Evolutionary conservation across 2,329 filamentous ascomycete genomes (phyloP).

Genomic region (Fusarium pseudoanthophilum): DNA sequence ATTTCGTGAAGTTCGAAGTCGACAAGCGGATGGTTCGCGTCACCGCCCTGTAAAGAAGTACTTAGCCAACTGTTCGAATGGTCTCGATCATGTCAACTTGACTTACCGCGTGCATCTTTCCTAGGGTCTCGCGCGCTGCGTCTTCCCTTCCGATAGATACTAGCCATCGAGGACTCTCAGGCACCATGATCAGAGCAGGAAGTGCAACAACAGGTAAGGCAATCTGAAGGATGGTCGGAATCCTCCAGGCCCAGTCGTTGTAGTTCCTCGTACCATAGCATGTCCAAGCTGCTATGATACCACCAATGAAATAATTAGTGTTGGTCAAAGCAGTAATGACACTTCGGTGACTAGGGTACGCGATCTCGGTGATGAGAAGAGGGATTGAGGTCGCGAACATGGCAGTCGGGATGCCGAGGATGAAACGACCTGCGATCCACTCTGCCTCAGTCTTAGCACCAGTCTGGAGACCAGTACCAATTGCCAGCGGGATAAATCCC

Average conservation of each 20-base stretch:
- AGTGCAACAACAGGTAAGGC: conserved; percentile 1
- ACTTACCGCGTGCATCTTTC: conserved; percentile 12
- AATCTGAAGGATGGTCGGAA: background rate
- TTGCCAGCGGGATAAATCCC: background rate
- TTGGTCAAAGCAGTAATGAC: conserved; percentile 14
- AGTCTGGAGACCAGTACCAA: conserved; percentile 4
- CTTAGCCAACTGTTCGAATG: accelerated
- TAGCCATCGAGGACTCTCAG: conserved; percentile 14
- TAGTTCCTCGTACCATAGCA: conserved; percentile 14
- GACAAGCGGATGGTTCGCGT: conserved; percentile 6
- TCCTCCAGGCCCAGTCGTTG: conserved; percentile 16
- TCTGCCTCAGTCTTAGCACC: conserved; percentile 3
- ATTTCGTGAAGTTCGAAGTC: conserved; percentile 22
- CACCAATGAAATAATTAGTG: conserved; percentile 14
- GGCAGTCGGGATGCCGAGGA: conserved; percentile 6
- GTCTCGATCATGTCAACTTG: accelerated
- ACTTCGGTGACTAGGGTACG: conserved; percentile 6
- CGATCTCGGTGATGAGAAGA: conserved; percentile 13
- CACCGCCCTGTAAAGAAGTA: background rate
- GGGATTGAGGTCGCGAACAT: conserved; percentile 17
- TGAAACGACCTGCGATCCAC: conserved; percentile 14
- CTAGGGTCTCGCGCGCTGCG: background rate
- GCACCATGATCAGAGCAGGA: conserved; percentile 5
- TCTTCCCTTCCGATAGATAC: background rate
- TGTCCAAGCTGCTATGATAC: conserved; percentile 18